These are phyloP conservation scores for Dactylellina drechsleri DNA, from an alignment of 2,329 filamentous ascomycete genomes.

Conservation along the genomic window DNA sequence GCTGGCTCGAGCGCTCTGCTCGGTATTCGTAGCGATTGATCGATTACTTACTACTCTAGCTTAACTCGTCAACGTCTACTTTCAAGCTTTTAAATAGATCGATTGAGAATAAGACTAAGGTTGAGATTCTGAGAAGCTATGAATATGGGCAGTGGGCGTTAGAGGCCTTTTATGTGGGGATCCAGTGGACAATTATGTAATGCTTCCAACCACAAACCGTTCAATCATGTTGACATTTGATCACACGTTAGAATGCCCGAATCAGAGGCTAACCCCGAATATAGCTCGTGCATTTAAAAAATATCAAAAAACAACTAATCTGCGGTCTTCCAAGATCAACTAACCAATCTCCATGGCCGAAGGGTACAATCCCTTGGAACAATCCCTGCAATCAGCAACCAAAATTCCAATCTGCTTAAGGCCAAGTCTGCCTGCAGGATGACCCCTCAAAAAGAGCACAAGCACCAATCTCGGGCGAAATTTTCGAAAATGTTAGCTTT, in stretches of 20 bases:
- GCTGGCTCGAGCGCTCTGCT: too few relatives aligned
- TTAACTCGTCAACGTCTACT: too few relatives aligned
- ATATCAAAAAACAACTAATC: constrained; percentile 3
- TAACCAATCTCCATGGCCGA: too few relatives aligned
- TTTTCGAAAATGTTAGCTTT: background rate
- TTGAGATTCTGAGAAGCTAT: background rate
- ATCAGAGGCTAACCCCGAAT: constrained; percentile 7
- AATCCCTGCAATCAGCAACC: background rate
- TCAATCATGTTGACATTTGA: background rate
- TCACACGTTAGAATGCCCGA: constrained; percentile 16
- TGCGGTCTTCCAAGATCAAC: too few relatives aligned
- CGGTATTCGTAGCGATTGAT: too few relatives aligned
- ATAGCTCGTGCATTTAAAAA: constrained; percentile 9
- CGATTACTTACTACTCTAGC: too few relatives aligned
- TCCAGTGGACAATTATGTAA: background rate
- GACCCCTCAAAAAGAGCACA: constrained; percentile 6
- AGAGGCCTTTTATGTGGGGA: too few relatives aligned
- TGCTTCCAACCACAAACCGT: background rate
- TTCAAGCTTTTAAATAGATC: too few relatives aligned
- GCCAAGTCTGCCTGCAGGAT: constrained; percentile 12
- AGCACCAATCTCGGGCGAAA: background rate
- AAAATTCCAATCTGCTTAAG: constrained; percentile 13
- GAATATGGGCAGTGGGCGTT: background rate
- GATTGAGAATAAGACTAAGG: too few relatives aligned
- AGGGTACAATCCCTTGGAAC: constrained; percentile 1